Percentiles rank a stretch among this genome's conserved stretches.
Evolutionary conservation across 169 alveolate species (phyloP).

Genomic region (Plasmodium blacklocki): DNA sequence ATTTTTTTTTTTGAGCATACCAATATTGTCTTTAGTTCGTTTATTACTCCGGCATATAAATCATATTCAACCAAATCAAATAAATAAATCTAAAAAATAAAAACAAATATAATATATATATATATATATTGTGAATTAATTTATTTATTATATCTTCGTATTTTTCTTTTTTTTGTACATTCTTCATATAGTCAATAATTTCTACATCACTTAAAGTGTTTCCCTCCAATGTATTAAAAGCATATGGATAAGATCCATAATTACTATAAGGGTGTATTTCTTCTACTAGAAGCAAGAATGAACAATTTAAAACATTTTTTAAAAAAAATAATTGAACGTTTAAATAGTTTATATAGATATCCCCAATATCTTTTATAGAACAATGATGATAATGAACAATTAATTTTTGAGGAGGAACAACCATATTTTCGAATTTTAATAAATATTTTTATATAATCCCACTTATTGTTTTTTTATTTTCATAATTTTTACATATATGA

Average conservation of each 20-base stretch:
- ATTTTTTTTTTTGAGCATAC: slow-evolving; percentile 6
- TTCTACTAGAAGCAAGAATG: slow-evolving; percentile 60
- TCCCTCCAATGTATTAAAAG: slow-evolving; percentile 74
- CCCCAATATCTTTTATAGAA: slow-evolving; percentile 73
- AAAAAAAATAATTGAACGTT: slow-evolving; percentile 68
- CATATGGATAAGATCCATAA: slow-evolving; percentile 71
- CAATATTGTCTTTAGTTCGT: slow-evolving; percentile 64
- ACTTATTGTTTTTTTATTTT: neutral
- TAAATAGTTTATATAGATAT: slow-evolving; percentile 56
- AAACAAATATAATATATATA: neutral
- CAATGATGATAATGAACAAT: slow-evolving; percentile 75
- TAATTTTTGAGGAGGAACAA: slow-evolving; percentile 72
- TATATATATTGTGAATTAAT: neutral
- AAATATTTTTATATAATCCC: neutral
- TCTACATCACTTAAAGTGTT: slow-evolving; percentile 44
- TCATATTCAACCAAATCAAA: slow-evolving; percentile 67
- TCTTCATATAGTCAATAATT: slow-evolving; percentile 74
- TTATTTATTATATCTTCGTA: neutral
- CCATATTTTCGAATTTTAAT: neutral
- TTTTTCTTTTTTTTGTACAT: slow-evolving; percentile 18
- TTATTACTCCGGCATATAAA: slow-evolving; percentile 46
- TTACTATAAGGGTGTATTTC: slow-evolving; percentile 72
- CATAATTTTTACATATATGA: neutral
- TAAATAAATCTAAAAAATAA: slow-evolving; percentile 45
- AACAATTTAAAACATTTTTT: slow-evolving; percentile 61